Evolutionary conservation across 176 grass and related monocot genomes (phyloP), one percentile per base, ranked within the genome.

Genomic region (Musa acuminata): DNA sequence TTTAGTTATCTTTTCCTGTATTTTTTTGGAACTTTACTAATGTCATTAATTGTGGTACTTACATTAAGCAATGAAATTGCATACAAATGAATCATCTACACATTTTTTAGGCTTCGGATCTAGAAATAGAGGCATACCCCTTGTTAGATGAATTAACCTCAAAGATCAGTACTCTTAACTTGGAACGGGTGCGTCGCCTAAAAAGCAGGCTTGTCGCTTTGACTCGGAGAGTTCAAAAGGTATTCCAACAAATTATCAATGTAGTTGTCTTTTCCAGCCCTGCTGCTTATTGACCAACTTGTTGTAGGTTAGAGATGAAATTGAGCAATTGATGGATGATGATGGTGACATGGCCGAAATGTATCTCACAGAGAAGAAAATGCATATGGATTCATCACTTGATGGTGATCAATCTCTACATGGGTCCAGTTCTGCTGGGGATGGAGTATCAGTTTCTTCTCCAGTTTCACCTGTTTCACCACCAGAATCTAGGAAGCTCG

Each of bases 321-420:
- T 99, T 86, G 95, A 99, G 69, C 90, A 99, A 10, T 72, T 99
- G 24, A 94, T 99, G 95, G 95, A 99, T 82, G 95, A 94, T 82
- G 95, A 99, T 68, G 88, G 80, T 59, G 95, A 99, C 85, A 99
- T 99, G 95, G 95, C 95, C 2, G 95, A 99, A 77, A 92, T 99
- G 87, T 93, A 94, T 88, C 90, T 98, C 62, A 89, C 88, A 0
- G 90, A 91, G 75, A 98, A 98, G 68, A 98, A 89, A 83, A 53
- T 78, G 64, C 82, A 84, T 55, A 98, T 84, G 76, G 95, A 98
- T 82, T 69, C 87, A 84, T 90, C 91, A 23, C 84, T 93, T 64
- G 85, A 78, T 80, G 85, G 84, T 72, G 87, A 97, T 8, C 90
- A 92, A 59, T 86, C 86, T 64, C 64, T 87, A 57, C 49, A 82